Evolutionary conservation across 208 protist species (phyloP).

Genomic region (Wallacemonas sp.): DNA sequence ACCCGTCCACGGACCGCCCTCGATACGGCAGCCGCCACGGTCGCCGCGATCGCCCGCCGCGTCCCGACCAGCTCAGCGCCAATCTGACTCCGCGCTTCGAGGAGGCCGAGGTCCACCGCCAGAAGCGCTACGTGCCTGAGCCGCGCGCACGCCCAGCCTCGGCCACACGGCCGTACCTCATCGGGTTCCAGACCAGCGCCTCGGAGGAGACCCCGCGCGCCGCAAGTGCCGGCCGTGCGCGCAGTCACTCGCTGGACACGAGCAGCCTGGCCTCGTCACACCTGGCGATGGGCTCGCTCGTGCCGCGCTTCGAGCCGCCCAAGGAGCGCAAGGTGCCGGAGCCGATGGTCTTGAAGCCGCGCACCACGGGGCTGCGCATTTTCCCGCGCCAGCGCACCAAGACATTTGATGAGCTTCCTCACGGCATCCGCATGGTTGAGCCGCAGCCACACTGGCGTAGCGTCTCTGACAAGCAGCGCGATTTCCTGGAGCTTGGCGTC

Average conservation of each 20-base stretch:
- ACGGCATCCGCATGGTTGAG: slow-evolving; percentile 63
- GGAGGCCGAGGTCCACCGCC: slow-evolving; percentile 22
- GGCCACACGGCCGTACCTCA: slow-evolving; percentile 3
- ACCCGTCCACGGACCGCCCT: slow-evolving; percentile 1
- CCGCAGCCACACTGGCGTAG: slow-evolving; percentile 62
- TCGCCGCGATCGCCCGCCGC: neutral
- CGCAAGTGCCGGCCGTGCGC: neutral
- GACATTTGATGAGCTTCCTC: slow-evolving; percentile 35
- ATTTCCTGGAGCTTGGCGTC: slow-evolving; percentile 48
- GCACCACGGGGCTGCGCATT: slow-evolving; percentile 45
- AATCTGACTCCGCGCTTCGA: slow-evolving; percentile 15
- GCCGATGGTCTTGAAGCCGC: slow-evolving; percentile 50
- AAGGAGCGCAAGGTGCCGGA: slow-evolving; percentile 44
- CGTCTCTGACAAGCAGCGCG: slow-evolving; percentile 43
- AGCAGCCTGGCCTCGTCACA: slow-evolving; percentile 31
- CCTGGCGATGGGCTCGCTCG: slow-evolving; percentile 48
- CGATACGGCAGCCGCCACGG: neutral
- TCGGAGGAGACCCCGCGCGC: neutral
- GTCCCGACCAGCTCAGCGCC: slow-evolving; percentile 12
- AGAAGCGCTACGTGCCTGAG: slow-evolving; percentile 39
- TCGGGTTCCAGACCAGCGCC: neutral
- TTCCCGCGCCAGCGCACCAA: slow-evolving; percentile 40
- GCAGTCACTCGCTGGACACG: slow-evolving; percentile 16
- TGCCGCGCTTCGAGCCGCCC: slow-evolving; percentile 45
- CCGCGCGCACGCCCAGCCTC: slow-evolving; percentile 19